Conservation (phyloP, 164 flowering plant genomes). For the Tinospora cordifolia region DNA sequence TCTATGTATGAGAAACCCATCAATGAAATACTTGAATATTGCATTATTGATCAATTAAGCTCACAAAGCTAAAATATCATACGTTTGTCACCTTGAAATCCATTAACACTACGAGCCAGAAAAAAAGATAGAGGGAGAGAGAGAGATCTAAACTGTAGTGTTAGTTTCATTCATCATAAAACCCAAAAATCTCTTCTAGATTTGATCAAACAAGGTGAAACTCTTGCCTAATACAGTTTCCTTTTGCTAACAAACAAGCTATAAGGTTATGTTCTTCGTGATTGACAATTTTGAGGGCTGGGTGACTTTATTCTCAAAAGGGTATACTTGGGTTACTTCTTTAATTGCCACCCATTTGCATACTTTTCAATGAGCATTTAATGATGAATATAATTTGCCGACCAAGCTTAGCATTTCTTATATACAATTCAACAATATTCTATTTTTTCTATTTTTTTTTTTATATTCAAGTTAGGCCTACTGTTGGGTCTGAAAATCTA, state of each 20-base stretch:
- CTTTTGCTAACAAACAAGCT: conserved; percentile 6
- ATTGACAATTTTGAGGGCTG: conserved; percentile 13
- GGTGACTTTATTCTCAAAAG: conserved; percentile 6
- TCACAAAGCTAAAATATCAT: no score
- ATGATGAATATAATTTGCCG: conserved; percentile 14
- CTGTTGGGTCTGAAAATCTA: conserved; percentile 10
- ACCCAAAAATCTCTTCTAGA: conserved; percentile 10
- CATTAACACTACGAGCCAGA: neutral
- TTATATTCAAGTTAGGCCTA: conserved; percentile 1
- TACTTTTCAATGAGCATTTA: conserved; percentile 11
- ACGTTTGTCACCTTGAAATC: neutral
- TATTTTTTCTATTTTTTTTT: no score
- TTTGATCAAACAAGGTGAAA: conserved; percentile 1
- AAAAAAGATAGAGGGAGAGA: no score
- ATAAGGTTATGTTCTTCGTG: conserved; percentile 19
- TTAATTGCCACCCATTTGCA: conserved; percentile 5
- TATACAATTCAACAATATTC: neutral
- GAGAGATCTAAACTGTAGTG: neutral
- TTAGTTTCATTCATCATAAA: neutral
- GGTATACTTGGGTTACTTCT: conserved; percentile 12
- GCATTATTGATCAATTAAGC: neutral
- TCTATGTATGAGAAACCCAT: neutral
- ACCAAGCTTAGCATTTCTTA: conserved; percentile 11
- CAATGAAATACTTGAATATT: neutral
- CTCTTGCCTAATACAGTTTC: conserved; percentile 6